Evolutionary conservation across 495 filamentous ascomycete genomes (phyloP).

Genomic region (Baudoinia panamericana): DNA sequence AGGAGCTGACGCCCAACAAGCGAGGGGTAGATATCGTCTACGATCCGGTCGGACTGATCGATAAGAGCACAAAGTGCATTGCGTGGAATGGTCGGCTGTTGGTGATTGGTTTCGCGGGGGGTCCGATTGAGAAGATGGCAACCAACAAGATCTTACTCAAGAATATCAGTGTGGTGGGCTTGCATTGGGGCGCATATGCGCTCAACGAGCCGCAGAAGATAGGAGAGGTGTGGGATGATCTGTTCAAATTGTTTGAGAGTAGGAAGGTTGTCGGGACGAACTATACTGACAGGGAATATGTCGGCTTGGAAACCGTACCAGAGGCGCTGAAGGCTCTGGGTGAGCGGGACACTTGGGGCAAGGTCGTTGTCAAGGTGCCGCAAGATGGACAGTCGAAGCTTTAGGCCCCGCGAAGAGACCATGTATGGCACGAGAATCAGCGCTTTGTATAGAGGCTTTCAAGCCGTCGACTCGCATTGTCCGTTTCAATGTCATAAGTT

Average conservation of each 20-base stretch:
- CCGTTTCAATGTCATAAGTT: too few relatives aligned
- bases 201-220: constrained; percentile 59
- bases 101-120: constrained; percentile 83
- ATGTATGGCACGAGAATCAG: constrained; percentile 1
- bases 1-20: constrained; percentile 55
- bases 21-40: constrained; percentile 79
- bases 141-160: constrained; percentile 86
- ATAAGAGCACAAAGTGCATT: constrained; percentile 69
- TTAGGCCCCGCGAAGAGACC: too few relatives aligned
- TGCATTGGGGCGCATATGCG: constrained; percentile 85
- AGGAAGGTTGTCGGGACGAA: constrained; percentile 73
- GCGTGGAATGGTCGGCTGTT: constrained; percentile 82
- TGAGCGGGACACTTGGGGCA: constrained; percentile 79
- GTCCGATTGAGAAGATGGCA: constrained; percentile 78
- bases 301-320: constrained; percentile 67
- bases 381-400: constrained; percentile 48
- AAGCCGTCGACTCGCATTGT: too few relatives aligned
- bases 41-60: constrained; percentile 81
- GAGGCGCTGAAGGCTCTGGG: constrained; percentile 66
- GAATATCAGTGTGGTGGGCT: constrained; percentile 79
- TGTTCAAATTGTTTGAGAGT: constrained; percentile 60
- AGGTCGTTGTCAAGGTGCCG: constrained; percentile 84
- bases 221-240: constrained; percentile 61
- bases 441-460: neutral
- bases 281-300: constrained; percentile 68